phyloP scores from a whole-genome alignment of 495 filamentous ascomycete species.

The Podospora pseudocomata region DNA sequence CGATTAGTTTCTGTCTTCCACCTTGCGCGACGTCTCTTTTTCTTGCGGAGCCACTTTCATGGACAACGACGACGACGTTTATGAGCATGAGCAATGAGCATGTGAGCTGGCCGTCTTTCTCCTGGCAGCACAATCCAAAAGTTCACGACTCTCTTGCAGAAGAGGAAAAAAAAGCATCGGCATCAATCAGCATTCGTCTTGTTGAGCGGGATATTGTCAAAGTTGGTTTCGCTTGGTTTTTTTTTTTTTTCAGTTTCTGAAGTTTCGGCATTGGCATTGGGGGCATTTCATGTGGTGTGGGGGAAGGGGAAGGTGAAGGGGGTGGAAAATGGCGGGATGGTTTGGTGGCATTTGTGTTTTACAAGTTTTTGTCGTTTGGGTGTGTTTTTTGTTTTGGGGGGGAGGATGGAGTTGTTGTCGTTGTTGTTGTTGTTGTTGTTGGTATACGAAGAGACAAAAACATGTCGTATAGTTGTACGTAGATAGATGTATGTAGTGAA shows the following conservation, averaged over 20 bases:
- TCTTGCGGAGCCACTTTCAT: no score
- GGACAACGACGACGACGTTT: background rate
- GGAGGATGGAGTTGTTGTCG: no score
- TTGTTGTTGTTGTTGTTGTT: background rate
- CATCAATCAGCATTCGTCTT: background rate
- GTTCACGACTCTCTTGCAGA: no score
- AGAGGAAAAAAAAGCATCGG: no score
- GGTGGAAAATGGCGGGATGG: background rate
- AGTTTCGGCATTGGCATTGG: background rate
- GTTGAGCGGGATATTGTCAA: background rate
- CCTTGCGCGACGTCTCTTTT: background rate
- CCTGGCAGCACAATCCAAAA: no score
- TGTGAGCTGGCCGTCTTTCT: no score
- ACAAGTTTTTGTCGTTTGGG: background rate
- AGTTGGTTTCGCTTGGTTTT: background rate
- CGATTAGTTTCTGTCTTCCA: background rate
- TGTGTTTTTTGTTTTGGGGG: background rate
- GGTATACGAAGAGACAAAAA: background rate
- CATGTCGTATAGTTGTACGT: background rate
- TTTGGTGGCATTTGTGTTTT: background rate
- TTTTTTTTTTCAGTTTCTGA: background rate
- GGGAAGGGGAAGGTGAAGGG: background rate
- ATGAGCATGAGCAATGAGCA: no score
- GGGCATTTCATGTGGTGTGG: background rate
- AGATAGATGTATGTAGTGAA: background rate